phyloP scores from a whole-genome alignment of 1,284 basidiomycete species.

The Moesziomyces aphidis region DNA sequence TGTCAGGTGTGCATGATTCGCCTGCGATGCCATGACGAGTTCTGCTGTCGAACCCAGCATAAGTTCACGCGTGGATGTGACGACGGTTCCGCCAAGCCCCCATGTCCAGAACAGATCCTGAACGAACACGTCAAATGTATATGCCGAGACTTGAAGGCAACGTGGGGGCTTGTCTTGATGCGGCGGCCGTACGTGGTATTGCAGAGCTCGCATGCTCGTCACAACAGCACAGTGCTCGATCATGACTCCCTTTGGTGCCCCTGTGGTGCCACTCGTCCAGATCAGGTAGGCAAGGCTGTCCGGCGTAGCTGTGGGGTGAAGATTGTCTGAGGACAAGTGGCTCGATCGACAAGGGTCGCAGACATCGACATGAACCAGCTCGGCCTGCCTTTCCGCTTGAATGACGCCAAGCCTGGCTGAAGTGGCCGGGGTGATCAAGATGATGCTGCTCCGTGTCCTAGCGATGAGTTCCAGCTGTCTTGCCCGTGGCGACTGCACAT shows the following conservation, averaged over 20 bases:
- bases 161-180: slow-evolving; percentile 9
- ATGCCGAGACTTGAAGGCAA: slow-evolving; percentile 42
- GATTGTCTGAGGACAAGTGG: not conserved
- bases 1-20: slow-evolving; percentile 47
- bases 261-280: slow-evolving; percentile 63
- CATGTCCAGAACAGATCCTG: slow-evolving; percentile 47
- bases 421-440: slow-evolving; percentile 15
- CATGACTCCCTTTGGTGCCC: slow-evolving; percentile 50
- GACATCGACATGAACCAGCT: not conserved
- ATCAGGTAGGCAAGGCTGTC: slow-evolving; percentile 53
- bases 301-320: not conserved
- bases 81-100: slow-evolving; percentile 32
- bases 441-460: slow-evolving; percentile 13
- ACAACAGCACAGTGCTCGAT: slow-evolving; percentile 33
- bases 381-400: not conserved
- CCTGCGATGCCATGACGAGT: slow-evolving; percentile 10
- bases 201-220: slow-evolving; percentile 31
- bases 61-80: slow-evolving; percentile 24
- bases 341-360: not conserved
- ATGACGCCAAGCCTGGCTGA: slow-evolving; percentile 4
- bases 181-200: slow-evolving; percentile 16
- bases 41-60: slow-evolving; percentile 20
- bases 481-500: slow-evolving; percentile 39
- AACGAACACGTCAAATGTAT: slow-evolving; percentile 44
- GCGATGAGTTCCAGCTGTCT: slow-evolving; percentile 46